Evolutionary conservation across 2,329 filamentous ascomycete species (phyloP), one percentile per base, ranked within the genome.

Genomic region (Parascedosporium putredinis): DNA sequence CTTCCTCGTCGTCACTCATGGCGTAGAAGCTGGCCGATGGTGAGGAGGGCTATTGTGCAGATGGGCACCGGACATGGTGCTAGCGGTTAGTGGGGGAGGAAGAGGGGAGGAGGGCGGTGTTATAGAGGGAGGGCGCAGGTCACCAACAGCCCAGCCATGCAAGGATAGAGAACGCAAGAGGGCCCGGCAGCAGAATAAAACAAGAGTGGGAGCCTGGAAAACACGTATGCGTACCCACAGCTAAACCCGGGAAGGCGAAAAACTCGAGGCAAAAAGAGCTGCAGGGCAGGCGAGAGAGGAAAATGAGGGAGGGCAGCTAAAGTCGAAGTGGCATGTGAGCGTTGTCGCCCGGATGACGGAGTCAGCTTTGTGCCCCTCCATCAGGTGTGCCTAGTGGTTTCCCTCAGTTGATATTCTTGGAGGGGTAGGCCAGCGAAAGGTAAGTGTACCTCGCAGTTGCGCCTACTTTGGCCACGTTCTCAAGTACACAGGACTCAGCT

Each of bases 1-100:
- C 86, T 67, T 97, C 93, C 55, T 95, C 90, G 61, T 95, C 89
- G 71, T 98, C 94, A 66, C 88, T 95, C 75, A 97, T 75, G 61
- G 91, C 91, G 73, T 95, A 96, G 73, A 91, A 93, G 60, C 88
- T 95, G 48, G 83, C 88, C 2, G 86, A 79, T 2, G 90, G 89
- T 31, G 90, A 96, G 12, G 80, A 58, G 47, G 74, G 60, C 49
- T 68, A 67, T 48, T 48, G 47, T 50, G 20, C 38, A 18, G 53
- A 43, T 50, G 55, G 46, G 49, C 24, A 27, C 51, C 49, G 48
- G 52, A 53, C 55, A 58, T 56, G 47, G 53, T 53, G 55, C 53
- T 31, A 45, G n/a, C n/a, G n/a, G n/a, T n/a, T n/a, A n/a, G n/a
- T n/a, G n/a, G n/a, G n/a, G n/a, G n/a, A n/a, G n/a, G 12, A 42